Base-by-base conservation (phyloP, 73 alveolate genomes). In the Blepharisma japonicum region DNA sequence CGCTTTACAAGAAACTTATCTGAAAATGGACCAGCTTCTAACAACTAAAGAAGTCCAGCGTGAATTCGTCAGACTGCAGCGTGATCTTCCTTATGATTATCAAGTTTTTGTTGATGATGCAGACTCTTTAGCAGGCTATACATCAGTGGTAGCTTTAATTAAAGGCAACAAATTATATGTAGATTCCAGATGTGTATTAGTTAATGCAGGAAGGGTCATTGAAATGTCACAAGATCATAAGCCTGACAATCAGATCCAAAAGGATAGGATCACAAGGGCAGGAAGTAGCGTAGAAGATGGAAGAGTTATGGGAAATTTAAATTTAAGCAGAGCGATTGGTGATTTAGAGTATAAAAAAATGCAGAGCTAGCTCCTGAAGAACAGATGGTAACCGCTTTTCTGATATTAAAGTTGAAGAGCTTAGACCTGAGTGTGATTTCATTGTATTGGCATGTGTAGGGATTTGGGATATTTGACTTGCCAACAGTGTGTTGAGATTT, bases 301-400 rank as follows among this genome's bases (percentile, higher is more conserved):
- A 48, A 87, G 98, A 87, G 98, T 92, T 25, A 92, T 92, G 77
- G 98, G 98, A 23, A 92, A 92, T 76, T 81, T 89, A 39, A 89
- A 92, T 46, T 55, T 90, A 50, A 74, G 94, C 56, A 93, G 99
- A 83, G 81, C 97, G 9, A 80, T 95, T 20, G 99, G 99, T 53
- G 99, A 95, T 83, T 87, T 88, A 77, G 88, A 81, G 80, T 94
- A 92, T 80, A 95, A 95, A 82, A 81, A 74, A 90, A 94, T 71
- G 85, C 70, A 27, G 93, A 92, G 70, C 83, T 93, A 38, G 86
- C 68, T 14, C 96, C 89, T 39, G 97, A 92, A 71, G 98, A 95
- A 47, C 93, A 93, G 53, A 90, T 91, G 7, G 89, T 95, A 21
- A 83, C 96, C n/a, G 90, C 94, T 56, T 77, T 80, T 61, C 98